phyloP scores from a whole-genome alignment of 192 early-diverging fungal species.

The Coemansia sp. region DNA sequence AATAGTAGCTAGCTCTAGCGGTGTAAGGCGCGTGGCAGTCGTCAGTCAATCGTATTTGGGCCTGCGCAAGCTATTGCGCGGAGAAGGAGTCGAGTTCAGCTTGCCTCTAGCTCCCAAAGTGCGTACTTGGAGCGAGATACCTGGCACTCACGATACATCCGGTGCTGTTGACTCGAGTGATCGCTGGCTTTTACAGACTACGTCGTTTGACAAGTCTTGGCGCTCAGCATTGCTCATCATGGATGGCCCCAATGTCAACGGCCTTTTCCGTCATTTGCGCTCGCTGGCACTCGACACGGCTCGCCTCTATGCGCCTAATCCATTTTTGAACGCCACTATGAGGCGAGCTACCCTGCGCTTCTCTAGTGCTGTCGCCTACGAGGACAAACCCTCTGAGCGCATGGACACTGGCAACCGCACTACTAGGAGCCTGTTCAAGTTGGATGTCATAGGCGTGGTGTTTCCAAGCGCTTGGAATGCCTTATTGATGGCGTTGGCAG shows the following conservation, averaged over 20 bases:
- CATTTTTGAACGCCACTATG: conserved; percentile 49
- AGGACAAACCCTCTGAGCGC: neutral
- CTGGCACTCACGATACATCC: conserved; percentile 2
- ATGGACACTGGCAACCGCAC: neutral
- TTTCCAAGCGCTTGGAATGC: conserved; percentile 38
- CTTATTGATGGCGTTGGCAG: conserved; percentile 22
- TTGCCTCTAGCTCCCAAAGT: conserved; percentile 44
- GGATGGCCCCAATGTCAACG: conserved; percentile 23
- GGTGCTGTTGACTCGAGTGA: neutral
- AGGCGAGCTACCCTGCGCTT: conserved; percentile 21
- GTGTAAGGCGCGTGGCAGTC: conserved; percentile 25
- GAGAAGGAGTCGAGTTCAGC: conserved; percentile 26
- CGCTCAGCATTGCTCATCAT: conserved; percentile 38
- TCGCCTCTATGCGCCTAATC: conserved; percentile 16
- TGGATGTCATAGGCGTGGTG: conserved; percentile 39
- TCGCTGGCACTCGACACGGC: conserved; percentile 16
- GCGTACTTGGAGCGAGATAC: conserved; percentile 32
- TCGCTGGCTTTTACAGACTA: conserved; percentile 18
- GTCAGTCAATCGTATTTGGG: conserved; percentile 45
- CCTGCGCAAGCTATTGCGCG: conserved; percentile 27
- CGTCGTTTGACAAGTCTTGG: conserved; percentile 44
- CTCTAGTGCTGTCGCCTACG: conserved; percentile 33
- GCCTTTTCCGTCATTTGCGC: conserved; percentile 26
- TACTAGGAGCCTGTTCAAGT: conserved; percentile 21
- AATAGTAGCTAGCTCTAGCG: neutral